These are phyloP conservation scores for Phytopythium litorale DNA, from an alignment of 352 stramenopile genomes.

Conservation along the genomic window DNA sequence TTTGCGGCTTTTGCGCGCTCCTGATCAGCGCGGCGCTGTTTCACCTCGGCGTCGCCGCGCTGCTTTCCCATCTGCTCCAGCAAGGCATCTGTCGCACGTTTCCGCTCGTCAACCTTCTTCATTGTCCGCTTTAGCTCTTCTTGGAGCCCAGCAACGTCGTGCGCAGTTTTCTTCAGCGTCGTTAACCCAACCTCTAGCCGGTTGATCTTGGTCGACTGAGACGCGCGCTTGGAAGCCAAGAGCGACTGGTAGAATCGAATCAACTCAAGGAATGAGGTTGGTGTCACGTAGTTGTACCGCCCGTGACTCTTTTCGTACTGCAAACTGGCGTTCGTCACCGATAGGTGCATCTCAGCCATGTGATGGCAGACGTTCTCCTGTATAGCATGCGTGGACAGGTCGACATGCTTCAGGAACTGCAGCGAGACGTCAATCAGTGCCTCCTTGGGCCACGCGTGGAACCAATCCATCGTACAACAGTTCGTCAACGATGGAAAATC, in stretches of 20 bases:
- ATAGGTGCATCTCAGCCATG: slow-evolving; percentile 91
- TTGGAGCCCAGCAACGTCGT: slow-evolving; percentile 77
- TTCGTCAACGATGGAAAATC: slow-evolving; percentile 78
- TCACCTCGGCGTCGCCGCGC: slow-evolving; percentile 83
- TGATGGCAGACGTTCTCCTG: slow-evolving; percentile 92
- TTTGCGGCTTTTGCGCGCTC: slow-evolving; percentile 70
- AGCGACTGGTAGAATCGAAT: slow-evolving; percentile 91
- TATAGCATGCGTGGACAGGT: slow-evolving; percentile 59
- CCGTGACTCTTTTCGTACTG: slow-evolving; percentile 72
- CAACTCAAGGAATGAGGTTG: slow-evolving; percentile 91
- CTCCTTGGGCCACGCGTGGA: slow-evolving; percentile 90
- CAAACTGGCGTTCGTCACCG: slow-evolving; percentile 70
- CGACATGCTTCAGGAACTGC: slow-evolving; percentile 79
- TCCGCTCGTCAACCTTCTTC: slow-evolving; percentile 90
- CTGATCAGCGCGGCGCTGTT: slow-evolving; percentile 78
- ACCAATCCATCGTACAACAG: slow-evolving; percentile 86
- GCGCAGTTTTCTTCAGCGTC: slow-evolving; percentile 80
- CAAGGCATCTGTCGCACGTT: slow-evolving; percentile 81
- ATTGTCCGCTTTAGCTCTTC: slow-evolving; percentile 86
- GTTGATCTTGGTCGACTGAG: slow-evolving; percentile 60
- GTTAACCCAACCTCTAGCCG: slow-evolving; percentile 81
- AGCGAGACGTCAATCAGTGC: slow-evolving; percentile 84
- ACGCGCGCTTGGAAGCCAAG: slow-evolving; percentile 48
- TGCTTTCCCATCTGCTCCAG: slow-evolving; percentile 90
- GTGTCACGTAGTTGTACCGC: slow-evolving; percentile 91